Percentiles rank a stretch among this genome's conserved stretches.
Conservation (phyloP, 352 stramenopile genomes). For the Pythium myriotylum region DNA sequence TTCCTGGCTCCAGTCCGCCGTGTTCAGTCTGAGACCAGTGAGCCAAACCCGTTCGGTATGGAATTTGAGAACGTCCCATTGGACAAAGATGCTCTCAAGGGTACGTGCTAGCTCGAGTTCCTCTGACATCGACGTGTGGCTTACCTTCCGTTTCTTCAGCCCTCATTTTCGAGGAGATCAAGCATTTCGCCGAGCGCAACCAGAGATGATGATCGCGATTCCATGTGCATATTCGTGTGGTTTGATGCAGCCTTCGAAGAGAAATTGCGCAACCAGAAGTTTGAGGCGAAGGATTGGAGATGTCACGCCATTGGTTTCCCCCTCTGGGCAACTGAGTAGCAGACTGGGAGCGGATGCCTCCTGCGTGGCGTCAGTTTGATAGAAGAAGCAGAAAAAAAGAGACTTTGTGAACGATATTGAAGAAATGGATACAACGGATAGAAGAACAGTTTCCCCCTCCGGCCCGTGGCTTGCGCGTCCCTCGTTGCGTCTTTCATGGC, state of each 20-base stretch:
- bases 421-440: constrained; percentile 12
- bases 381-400: constrained; percentile 12
- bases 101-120: constrained; percentile 33
- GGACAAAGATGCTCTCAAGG: constrained; percentile 86
- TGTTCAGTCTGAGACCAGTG: constrained; percentile 69
- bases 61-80: constrained; percentile 88
- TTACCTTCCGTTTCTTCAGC: constrained; percentile 34
- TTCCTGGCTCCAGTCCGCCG: constrained; percentile 83
- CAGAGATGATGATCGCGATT: constrained; percentile 47
- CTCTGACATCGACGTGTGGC: background rate
- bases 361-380: constrained; percentile 1
- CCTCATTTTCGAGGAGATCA: constrained; percentile 89
- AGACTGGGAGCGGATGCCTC: too few species aligned
- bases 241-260: background rate
- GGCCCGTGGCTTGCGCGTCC: background rate
- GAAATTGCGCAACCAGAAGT: too few species aligned
- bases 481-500: background rate
- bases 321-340: too few species aligned
- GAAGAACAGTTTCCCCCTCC: background rate
- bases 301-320: too few species aligned
- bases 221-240: background rate
- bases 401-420: constrained; percentile 2
- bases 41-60: constrained; percentile 84
- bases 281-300: too few species aligned
- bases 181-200: constrained; percentile 74